These are phyloP conservation scores for Claviceps digitariae DNA, from an alignment of 2,329 filamentous ascomycete species.

Conservation along the genomic window DNA sequence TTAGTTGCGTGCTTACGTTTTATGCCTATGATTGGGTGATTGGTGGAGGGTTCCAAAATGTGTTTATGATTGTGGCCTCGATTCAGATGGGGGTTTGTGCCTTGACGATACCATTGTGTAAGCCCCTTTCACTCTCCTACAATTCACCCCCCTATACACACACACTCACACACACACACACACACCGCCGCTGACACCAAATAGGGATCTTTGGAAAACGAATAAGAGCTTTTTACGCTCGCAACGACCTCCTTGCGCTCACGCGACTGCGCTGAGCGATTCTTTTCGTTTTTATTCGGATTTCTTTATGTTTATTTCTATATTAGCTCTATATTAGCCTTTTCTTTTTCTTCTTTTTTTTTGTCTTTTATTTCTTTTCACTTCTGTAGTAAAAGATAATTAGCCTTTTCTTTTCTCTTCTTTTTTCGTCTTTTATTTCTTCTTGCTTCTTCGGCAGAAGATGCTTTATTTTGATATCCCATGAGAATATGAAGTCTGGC, in stretches of 20 bases:
- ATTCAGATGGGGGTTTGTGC: conserved; percentile 69
- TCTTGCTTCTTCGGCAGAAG: not conserved
- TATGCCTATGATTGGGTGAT: conserved; percentile 76
- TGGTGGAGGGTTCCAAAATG: conserved; percentile 41
- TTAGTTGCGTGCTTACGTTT: conserved; percentile 75
- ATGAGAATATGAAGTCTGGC: not conserved
- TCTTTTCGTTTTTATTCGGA: too few species aligned
- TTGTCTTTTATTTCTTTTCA: too few species aligned
- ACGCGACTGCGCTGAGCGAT: conserved; percentile 15
- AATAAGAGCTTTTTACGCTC: conserved; percentile 59
- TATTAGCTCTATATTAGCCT: not conserved
- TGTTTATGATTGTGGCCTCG: conserved; percentile 58
- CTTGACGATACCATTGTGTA: conserved; percentile 65
- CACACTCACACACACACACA: too few species aligned
- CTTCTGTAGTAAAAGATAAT: too few species aligned
- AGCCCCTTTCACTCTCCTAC: conserved; percentile 25
- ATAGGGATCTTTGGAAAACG: conserved; percentile 67
- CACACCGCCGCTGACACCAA: conserved; percentile 2
- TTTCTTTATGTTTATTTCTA: not conserved
- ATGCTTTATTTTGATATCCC: not conserved
- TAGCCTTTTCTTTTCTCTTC: too few species aligned
- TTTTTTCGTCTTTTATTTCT: too few species aligned
- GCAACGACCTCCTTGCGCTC: conserved; percentile 52
- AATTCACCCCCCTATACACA: too few species aligned
- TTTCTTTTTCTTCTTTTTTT: too few species aligned